Evolutionary conservation across 2,329 filamentous ascomycete genomes (phyloP), one percentile per base, ranked within the genome.

Genomic region (Colletotrichum cordylinicola): DNA sequence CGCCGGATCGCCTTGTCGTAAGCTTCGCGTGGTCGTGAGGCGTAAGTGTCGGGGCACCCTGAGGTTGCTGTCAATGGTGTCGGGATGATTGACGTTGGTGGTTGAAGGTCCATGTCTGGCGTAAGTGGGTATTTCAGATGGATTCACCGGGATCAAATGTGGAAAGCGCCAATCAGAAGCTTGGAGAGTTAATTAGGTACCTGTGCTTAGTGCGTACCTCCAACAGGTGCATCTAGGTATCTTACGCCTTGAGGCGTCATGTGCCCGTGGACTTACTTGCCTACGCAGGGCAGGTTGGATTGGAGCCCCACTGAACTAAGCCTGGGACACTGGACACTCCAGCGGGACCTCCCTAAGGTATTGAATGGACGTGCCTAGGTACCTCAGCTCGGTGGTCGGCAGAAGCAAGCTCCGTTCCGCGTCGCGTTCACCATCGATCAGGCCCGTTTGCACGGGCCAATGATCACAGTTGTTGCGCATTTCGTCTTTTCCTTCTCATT

Each of bases 321-420:
- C n/a, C 43, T 10, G 43, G n/a, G 4, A 52, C 43, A 21, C 60
- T 37, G 33, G 24, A 64, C 21, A 29, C 31, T 48, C 43, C 61
- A 64, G 27, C 31, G 24, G 58, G 27, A 61, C 61, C 13, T 33
- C 18, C 18, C 29, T 31, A 31, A 31, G 29, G 29, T n/a, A 43
- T 29, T 16, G 52, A 16, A 33, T 27, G 16, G 18, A 16, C 37
- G 18, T 31, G 29, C 29, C 29, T 31, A 31, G 33, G 33, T 33
- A 33, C 31, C 31, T 33, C 10, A 33, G 70, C 62, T 52, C 70
- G 70, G 70, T 65, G 70, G 27, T 67, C 74, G 74, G 74, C 70
- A 68, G 56, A 76, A 76, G 70, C 74, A 76, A 65, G 70, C 74
- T 76, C 74, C 74, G 74, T 65, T 70, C 35, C 58, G 67, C 48